Percentiles rank a stretch among this genome's conserved stretches.
These are phyloP conservation scores for Trichoderma guizhouense DNA, from an alignment of 2,329 filamentous ascomycete genomes.

Conservation along the genomic window DNA sequence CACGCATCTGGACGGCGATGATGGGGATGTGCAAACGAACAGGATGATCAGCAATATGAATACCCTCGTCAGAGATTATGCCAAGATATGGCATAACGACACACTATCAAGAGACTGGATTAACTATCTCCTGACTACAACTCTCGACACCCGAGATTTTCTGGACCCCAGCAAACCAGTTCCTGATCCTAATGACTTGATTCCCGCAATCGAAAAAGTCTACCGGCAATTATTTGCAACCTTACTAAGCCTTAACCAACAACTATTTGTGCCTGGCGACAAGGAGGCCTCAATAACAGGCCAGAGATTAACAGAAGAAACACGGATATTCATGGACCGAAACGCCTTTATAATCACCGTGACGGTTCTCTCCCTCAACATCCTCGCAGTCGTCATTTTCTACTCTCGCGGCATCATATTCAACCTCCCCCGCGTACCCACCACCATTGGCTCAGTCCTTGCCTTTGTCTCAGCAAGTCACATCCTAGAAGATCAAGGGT, in stretches of 20 bases:
- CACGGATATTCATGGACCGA: constrained; percentile 47
- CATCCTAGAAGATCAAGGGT: constrained; percentile 10
- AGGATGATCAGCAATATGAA: neutral
- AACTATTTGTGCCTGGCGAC: constrained; percentile 33
- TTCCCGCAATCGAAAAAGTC: constrained; percentile 13
- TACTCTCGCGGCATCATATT: constrained; percentile 41
- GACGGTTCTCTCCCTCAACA: constrained; percentile 41
- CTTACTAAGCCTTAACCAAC: constrained; percentile 40
- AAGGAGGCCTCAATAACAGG: constrained; percentile 15
- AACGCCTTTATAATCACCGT: constrained; percentile 45
- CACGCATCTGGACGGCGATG: constrained; percentile 20
- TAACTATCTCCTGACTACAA: constrained; percentile 45
- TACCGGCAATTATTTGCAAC: constrained; percentile 28
- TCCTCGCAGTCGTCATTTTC: constrained; percentile 39
- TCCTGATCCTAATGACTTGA: constrained; percentile 22
- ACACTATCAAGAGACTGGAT: constrained; percentile 42
- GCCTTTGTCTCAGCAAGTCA: constrained; percentile 42
- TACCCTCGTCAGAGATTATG: no score
- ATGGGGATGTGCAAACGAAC: neutral
- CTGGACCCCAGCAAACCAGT: constrained; percentile 29
- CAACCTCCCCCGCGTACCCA: constrained; percentile 51
- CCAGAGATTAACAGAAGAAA: constrained; percentile 27
- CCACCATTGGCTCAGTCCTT: constrained; percentile 45
- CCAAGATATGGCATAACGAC: no score
- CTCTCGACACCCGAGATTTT: constrained; percentile 15